phyloP scores from a whole-genome alignment of 164 flowering plant genomes.

The Kalanchoe fedtschenkoi region DNA sequence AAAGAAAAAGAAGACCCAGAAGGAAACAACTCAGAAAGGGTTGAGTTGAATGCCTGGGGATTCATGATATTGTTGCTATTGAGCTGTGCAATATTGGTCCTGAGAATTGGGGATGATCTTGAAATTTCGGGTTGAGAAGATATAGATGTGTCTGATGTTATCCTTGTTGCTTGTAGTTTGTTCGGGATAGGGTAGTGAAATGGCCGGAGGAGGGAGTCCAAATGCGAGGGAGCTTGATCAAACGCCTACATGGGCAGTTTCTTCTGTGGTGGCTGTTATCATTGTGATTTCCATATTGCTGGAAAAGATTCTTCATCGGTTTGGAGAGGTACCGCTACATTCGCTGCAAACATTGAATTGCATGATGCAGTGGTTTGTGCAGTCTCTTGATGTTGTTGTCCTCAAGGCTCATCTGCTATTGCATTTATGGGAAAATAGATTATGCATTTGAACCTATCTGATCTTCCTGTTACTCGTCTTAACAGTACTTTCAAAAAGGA shows the following conservation, averaged over 20 bases:
- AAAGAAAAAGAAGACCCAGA: neutral
- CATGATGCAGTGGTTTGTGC: neutral
- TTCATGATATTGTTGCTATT: neutral
- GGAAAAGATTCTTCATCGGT: slow-evolving; percentile 59
- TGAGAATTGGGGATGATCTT: neutral
- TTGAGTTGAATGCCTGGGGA: neutral
- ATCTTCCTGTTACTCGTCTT: neutral
- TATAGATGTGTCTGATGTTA: neutral
- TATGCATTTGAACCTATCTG: neutral
- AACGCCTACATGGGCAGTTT: slow-evolving; percentile 94
- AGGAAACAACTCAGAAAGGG: neutral
- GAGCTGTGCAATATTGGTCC: neutral
- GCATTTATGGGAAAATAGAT: neutral
- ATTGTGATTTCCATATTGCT: slow-evolving; percentile 53
- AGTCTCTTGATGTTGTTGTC: neutral
- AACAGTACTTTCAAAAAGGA: slow-evolving; percentile 59
- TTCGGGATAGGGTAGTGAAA: slow-evolving; percentile 3
- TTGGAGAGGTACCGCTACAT: slow-evolving; percentile 30
- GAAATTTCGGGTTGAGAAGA: neutral
- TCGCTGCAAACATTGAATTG: neutral
- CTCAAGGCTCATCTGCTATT: neutral
- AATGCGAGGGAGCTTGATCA: slow-evolving; percentile 43
- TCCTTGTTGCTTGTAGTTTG: neutral
- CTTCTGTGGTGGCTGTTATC: slow-evolving; percentile 56
- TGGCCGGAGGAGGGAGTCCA: slow-evolving; percentile 14